Evolutionary conservation across 2,329 filamentous ascomycete species (phyloP).

Genomic region (Calonectria montana): DNA sequence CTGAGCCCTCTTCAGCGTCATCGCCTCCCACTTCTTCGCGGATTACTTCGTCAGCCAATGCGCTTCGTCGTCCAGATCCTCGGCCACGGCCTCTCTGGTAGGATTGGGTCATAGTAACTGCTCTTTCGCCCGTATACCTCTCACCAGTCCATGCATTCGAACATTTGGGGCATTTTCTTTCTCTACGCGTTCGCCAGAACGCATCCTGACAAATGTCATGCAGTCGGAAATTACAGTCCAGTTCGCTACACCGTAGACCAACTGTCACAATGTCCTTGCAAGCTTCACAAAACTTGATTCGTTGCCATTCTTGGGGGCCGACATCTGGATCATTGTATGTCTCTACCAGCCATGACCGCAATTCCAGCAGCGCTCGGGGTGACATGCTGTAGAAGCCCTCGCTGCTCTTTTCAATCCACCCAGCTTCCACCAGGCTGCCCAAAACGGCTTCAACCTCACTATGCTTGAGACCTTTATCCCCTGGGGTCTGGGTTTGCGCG

Average conservation of each 20-base stretch:
- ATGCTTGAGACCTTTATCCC: slow-evolving; percentile 74
- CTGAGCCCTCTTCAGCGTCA: slow-evolving; percentile 37
- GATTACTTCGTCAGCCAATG: slow-evolving; percentile 50
- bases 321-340: slow-evolving; percentile 84
- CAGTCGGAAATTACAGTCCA: slow-evolving; percentile 75
- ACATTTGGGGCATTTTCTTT: slow-evolving; percentile 74
- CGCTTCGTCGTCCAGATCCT: slow-evolving; percentile 45
- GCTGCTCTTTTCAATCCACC: slow-evolving; percentile 84
- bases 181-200: slow-evolving; percentile 76
- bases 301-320: slow-evolving; percentile 71
- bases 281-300: slow-evolving; percentile 87
- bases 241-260: slow-evolving; percentile 79
- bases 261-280: slow-evolving; percentile 91
- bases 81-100: slow-evolving; percentile 58
- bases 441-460: slow-evolving; percentile 82
- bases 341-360: slow-evolving; percentile 85
- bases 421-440: slow-evolving; percentile 76
- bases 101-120: slow-evolving; percentile 65
- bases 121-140: slow-evolving; percentile 66
- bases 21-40: slow-evolving; percentile 42
- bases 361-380: slow-evolving; percentile 84
- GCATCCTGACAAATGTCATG: slow-evolving; percentile 81
- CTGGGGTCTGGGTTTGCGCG: slow-evolving; percentile 48
- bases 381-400: slow-evolving; percentile 81
- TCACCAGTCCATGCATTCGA: slow-evolving; percentile 60